phyloP scores from a whole-genome alignment of 345 rosid genomes.

The Dimocarpus longan region DNA sequence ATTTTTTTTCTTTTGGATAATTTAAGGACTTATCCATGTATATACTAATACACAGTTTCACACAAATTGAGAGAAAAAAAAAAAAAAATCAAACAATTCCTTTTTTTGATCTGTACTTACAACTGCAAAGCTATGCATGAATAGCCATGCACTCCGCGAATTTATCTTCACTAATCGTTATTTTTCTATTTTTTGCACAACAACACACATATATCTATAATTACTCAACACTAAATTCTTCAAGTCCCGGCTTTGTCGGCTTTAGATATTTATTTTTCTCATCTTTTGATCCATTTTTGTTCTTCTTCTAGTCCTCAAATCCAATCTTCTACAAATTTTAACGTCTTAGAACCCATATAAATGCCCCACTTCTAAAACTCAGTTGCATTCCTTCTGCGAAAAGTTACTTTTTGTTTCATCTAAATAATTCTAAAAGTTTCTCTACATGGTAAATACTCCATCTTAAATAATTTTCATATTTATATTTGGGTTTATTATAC shows the following conservation, averaged over 20 bases:
- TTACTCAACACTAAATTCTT: background rate
- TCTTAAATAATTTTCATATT: background rate
- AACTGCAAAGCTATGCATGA: too few relatives aligned
- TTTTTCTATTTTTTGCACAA: background rate
- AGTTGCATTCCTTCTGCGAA: background rate
- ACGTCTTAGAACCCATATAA: background rate
- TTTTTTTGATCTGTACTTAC: too few relatives aligned
- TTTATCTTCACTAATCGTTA: background rate
- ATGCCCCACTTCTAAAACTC: background rate
- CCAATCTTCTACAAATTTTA: background rate
- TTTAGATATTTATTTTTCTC: background rate
- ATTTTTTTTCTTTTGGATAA: too few relatives aligned
- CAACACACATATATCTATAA: background rate
- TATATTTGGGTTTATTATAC: background rate
- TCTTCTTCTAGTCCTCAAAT: background rate
- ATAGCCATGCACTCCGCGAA: background rate
- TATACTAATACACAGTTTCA: too few relatives aligned
- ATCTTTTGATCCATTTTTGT: background rate
- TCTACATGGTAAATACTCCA: background rate
- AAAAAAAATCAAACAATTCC: too few relatives aligned
- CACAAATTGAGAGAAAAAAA: too few relatives aligned
- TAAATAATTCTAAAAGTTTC: background rate
- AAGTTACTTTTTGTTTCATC: background rate
- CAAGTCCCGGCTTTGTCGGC: background rate
- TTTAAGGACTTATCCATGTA: too few relatives aligned